These are phyloP conservation scores for Colletotrichum somersetense DNA, from an alignment of 2,329 filamentous ascomycete genomes.

Conservation along the genomic window DNA sequence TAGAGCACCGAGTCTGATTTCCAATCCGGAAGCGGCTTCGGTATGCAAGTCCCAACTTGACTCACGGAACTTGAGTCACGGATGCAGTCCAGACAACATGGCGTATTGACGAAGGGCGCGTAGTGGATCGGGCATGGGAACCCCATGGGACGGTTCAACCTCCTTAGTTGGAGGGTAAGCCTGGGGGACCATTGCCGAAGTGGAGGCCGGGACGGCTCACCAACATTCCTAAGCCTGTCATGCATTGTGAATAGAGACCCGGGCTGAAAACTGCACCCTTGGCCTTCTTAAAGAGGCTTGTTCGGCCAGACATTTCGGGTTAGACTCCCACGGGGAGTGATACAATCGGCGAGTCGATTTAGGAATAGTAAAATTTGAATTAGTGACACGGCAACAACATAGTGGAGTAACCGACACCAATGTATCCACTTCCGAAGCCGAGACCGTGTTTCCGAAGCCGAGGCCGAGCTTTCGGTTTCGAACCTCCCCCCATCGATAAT, in stretches of 20 bases:
- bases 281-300: conserved; percentile 7
- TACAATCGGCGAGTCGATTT: conserved; percentile 27
- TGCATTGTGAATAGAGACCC: not conserved
- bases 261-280: not conserved
- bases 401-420: not conserved
- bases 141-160: conserved; percentile 10
- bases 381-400: not conserved
- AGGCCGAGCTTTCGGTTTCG: conserved; percentile 15
- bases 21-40: conserved; percentile 21
- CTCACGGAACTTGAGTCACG: conserved; percentile 9
- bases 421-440: conserved; percentile 9
- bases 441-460: conserved; percentile 5
- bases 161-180: conserved; percentile 28
- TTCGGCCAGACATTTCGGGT: conserved; percentile 13
- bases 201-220: not conserved
- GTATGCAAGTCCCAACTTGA: not conserved
- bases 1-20: conserved; percentile 1
- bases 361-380: conserved; percentile 5
- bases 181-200: conserved; percentile 24
- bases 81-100: conserved; percentile 14
- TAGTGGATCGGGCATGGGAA: not conserved
- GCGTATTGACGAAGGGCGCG: conserved; percentile 39
- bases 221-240: conserved; percentile 13
- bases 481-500: not conserved
- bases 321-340: conserved; percentile 6